A percentile compares a stretch with the other conserved stretches of the same genome.
Evolutionary conservation across 1,284 basidiomycete species (phyloP).

Genomic region (Filobasidium uniguttulatum): DNA sequence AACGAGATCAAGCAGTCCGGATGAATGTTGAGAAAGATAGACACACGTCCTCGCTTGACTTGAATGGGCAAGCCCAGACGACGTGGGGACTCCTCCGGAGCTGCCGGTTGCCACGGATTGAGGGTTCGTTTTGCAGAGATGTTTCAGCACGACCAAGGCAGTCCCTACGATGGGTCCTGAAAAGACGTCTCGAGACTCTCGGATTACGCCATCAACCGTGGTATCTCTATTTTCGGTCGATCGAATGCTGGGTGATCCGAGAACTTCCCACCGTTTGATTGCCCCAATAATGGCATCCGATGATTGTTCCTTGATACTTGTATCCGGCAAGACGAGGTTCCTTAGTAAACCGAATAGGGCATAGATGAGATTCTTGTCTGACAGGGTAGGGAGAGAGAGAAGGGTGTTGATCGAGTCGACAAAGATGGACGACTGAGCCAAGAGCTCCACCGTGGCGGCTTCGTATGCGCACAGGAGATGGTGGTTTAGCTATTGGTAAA

Average conservation of each 20-base stretch:
- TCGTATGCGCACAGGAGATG: too few relatives aligned
- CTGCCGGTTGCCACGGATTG: background rate
- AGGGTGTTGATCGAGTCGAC: too few relatives aligned
- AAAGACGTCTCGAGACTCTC: background rate
- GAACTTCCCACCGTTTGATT: background rate
- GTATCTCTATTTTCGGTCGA: too few relatives aligned
- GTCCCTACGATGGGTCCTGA: background rate
- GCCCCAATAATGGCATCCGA: background rate
- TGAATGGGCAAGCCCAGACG: background rate
- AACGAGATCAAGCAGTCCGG: background rate
- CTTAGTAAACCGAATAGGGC: background rate
- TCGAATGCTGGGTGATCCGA: too few relatives aligned
- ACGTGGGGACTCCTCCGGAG: too few relatives aligned
- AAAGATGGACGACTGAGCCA: too few relatives aligned
- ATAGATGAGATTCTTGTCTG: background rate
- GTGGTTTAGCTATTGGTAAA: too few relatives aligned
- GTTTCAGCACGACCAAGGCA: background rate
- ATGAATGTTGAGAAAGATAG: background rate
- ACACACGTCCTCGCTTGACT: background rate
- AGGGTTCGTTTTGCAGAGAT: background rate
- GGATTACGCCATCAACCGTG: too few relatives aligned
- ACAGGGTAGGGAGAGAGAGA: too few relatives aligned
- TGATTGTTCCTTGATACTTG: background rate
- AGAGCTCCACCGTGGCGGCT: too few relatives aligned
- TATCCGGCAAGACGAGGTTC: background rate